phyloP scores from a whole-genome alignment of 768 basidiomycete species.

The Boletus rubroflammeus region DNA sequence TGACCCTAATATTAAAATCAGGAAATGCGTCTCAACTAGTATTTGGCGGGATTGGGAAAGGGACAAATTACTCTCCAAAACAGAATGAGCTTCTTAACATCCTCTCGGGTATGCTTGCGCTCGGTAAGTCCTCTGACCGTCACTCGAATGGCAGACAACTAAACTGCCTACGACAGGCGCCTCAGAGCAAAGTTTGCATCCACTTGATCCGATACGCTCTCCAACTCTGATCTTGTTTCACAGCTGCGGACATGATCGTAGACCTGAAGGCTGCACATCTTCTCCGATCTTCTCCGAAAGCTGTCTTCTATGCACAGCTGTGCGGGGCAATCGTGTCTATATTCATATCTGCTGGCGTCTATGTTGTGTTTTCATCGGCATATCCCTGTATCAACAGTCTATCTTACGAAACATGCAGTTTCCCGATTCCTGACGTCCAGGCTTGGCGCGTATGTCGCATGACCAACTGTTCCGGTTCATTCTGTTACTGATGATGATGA shows the following conservation, averaged over 20 bases:
- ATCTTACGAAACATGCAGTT: constrained; percentile 1
- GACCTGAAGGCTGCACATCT: not conserved
- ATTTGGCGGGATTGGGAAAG: not conserved
- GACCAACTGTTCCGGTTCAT: not conserved
- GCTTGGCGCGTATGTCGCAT: not conserved
- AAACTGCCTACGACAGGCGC: not conserved
- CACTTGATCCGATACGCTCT: not conserved
- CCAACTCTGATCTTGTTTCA: not conserved
- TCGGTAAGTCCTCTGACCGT: not conserved
- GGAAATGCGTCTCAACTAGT: not conserved
- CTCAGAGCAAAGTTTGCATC: not conserved
- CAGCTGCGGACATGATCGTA: not conserved
- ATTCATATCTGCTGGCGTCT: not conserved
- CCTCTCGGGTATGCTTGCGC: not conserved
- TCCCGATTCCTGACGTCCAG: constrained; percentile 3
- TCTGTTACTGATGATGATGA: not conserved
- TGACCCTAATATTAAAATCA: not conserved
- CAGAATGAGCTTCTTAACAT: not conserved
- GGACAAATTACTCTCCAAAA: not conserved
- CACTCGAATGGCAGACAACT: not conserved
- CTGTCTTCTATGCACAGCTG: not conserved
- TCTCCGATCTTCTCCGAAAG: not conserved
- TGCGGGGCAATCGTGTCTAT: constrained; percentile 1
- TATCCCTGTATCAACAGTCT: constrained; percentile 1
- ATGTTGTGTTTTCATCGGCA: not conserved